Conservation (phyloP, 1,284 basidiomycete species). For the Malassezia yamatoensis region DNA sequence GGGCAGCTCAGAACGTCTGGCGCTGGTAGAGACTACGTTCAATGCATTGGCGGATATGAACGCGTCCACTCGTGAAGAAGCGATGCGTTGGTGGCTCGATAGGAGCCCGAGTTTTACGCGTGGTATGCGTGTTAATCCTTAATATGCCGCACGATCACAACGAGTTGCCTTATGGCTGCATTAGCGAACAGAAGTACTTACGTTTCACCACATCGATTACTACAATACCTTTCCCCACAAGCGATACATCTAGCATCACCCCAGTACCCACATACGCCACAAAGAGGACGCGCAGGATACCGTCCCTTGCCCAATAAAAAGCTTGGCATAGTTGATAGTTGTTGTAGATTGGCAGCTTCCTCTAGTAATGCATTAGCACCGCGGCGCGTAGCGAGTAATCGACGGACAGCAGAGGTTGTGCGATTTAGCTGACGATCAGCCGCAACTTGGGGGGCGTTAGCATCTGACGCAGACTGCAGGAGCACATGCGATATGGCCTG, state of each 20-base stretch:
- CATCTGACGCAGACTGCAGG: constrained; percentile 12
- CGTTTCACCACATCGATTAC: constrained; percentile 1
- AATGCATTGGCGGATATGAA: constrained; percentile 35
- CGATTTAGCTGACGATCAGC: constrained; percentile 3
- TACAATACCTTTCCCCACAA: constrained; percentile 14
- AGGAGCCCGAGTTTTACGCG: constrained; percentile 27
- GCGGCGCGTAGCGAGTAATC: constrained; percentile 13
- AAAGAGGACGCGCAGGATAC: constrained; percentile 12
- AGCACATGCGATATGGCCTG: constrained; percentile 9
- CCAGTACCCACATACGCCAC: constrained; percentile 18
- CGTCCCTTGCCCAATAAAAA: constrained; percentile 1
- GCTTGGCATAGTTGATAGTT: constrained; percentile 8
- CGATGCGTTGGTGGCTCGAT: constrained; percentile 43
- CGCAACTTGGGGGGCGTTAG: constrained; percentile 12
- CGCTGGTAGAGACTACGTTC: constrained; percentile 31
- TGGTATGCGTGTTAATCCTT: constrained; percentile 18
- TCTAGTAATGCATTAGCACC: constrained; percentile 16
- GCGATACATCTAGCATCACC: constrained; percentile 10
- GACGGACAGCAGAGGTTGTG: constrained; percentile 11
- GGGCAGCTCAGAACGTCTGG: constrained; percentile 7
- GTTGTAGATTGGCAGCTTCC: constrained; percentile 6
- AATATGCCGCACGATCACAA: constrained; percentile 9
- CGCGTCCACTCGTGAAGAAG: constrained; percentile 39
- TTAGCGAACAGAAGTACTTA: neutral
- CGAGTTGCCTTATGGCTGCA: constrained; percentile 14